Percentiles rank a stretch among this genome's conserved stretches.
phyloP scores from a whole-genome alignment of 805 yeast species.

The Candida lessepsii region DNA sequence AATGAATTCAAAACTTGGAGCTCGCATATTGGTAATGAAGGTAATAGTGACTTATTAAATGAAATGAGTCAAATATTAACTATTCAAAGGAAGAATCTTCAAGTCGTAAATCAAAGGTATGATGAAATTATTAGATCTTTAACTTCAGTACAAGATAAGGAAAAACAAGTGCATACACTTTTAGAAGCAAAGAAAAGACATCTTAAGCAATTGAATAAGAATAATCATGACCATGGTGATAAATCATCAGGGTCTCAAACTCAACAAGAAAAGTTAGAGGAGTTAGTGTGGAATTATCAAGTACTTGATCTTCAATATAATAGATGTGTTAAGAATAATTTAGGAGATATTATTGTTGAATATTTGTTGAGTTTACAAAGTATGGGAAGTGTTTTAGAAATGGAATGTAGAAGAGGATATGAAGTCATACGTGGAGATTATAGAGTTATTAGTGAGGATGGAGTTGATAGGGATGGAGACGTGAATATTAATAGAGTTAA shows the following conservation, averaged over 20 bases:
- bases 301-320: conserved; percentile 52
- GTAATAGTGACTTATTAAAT: conserved; percentile 5
- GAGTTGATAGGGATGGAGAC: not conserved
- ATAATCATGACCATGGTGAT: conserved; percentile 10
- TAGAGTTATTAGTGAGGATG: not conserved
- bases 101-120: not conserved
- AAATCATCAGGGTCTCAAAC: conserved; percentile 11
- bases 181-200: not conserved
- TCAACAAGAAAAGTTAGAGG: conserved; percentile 48
- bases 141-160: conserved; percentile 12
- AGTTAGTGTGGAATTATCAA: conserved; percentile 47
- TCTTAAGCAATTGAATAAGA: not conserved
- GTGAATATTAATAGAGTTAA: not conserved
- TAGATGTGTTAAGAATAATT: conserved; percentile 44
- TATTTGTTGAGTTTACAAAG: conserved; percentile 36
- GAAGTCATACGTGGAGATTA: conserved; percentile 8
- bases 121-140: conserved; percentile 12
- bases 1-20: conserved; percentile 11
- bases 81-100: conserved; percentile 1
- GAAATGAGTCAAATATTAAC: conserved; percentile 9
- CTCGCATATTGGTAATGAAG: conserved; percentile 3
- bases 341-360: conserved; percentile 46
- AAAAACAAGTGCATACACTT: conserved; percentile 7
- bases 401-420: conserved; percentile 6
- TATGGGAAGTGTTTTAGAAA: conserved; percentile 13